phyloP scores from a whole-genome alignment of 2,329 filamentous ascomycete species.

The Cladosporium sp. region DNA sequence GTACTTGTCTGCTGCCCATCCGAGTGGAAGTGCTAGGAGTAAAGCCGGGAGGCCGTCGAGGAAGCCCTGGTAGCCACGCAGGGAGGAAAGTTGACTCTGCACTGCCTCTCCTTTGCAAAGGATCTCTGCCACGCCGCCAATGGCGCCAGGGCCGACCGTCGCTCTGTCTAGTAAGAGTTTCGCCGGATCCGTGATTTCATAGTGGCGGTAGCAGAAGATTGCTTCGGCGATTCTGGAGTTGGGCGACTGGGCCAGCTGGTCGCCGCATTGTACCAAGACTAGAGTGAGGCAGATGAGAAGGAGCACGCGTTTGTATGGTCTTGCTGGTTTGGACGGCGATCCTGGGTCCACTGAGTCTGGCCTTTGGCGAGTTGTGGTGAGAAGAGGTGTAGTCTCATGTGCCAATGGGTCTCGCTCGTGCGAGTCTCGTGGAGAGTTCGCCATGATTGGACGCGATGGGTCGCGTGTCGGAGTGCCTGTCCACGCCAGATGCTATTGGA shows the following conservation, averaged over 20 bases:
- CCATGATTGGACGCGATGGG: background rate
- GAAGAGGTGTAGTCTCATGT: conserved; percentile 6
- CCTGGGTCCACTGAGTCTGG: background rate
- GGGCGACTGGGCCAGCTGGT: conserved; percentile 44
- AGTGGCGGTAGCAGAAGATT: conserved; percentile 54
- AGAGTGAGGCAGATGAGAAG: conserved; percentile 4
- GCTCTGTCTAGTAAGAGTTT: conserved; percentile 30
- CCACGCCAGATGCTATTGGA: background rate
- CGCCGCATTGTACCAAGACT: conserved; percentile 28
- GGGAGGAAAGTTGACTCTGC: conserved; percentile 54
- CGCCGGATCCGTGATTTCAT: conserved; percentile 42
- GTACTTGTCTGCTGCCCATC: conserved; percentile 38
- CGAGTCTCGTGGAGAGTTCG: background rate
- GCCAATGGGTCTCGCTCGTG: background rate
- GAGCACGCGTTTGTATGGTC: conserved; percentile 7
- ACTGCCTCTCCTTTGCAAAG: conserved; percentile 53
- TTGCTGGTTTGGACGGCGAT: background rate
- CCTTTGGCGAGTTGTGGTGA: background rate
- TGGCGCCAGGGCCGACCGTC: conserved; percentile 32
- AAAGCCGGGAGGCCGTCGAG: conserved; percentile 48
- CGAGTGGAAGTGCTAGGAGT: conserved; percentile 37
- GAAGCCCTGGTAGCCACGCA: conserved; percentile 50
- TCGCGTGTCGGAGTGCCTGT: background rate
- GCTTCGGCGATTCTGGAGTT: conserved; percentile 54
- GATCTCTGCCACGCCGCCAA: conserved; percentile 41